A percentile compares a stretch with the other conserved stretches of the same genome.
Conservation (phyloP, 2,329 filamentous ascomycete genomes). For the Ophiobolus disseminans region DNA sequence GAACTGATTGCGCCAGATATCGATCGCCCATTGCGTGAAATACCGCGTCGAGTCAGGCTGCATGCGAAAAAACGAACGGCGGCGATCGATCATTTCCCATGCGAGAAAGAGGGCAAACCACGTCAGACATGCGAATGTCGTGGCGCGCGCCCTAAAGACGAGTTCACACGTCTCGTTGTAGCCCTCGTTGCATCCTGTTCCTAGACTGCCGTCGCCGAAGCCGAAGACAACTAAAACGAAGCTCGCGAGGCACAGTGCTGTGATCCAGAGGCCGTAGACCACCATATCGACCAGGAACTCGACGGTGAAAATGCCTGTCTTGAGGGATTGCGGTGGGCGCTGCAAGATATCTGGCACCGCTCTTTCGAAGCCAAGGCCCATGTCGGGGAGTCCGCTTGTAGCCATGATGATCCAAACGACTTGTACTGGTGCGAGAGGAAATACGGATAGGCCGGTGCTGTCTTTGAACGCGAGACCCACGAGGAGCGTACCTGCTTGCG, state of each 20-base stretch:
- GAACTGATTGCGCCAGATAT: slow-evolving; percentile 76
- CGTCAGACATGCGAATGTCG: slow-evolving; percentile 75
- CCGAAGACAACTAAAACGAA: slow-evolving; percentile 47
- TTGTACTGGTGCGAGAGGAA: slow-evolving; percentile 83
- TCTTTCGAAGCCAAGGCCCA: slow-evolving; percentile 82
- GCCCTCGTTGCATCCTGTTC: slow-evolving; percentile 43
- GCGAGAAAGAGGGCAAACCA: slow-evolving; percentile 80
- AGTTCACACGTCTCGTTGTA: slow-evolving; percentile 43
- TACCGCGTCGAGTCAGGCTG: slow-evolving; percentile 63
- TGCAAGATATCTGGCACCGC: slow-evolving; percentile 79
- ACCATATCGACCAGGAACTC: slow-evolving; percentile 49
- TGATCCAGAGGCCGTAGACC: slow-evolving; percentile 49
- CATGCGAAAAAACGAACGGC: slow-evolving; percentile 78
- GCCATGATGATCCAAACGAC: slow-evolving; percentile 97
- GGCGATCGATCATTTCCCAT: slow-evolving; percentile 78
- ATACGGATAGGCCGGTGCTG: slow-evolving; percentile 73
- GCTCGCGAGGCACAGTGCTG: slow-evolving; percentile 36
- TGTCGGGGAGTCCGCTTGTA: slow-evolving; percentile 78
- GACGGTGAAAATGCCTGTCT: slow-evolving; percentile 48
- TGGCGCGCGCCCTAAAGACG: slow-evolving; percentile 66
- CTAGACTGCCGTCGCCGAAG: slow-evolving; percentile 43
- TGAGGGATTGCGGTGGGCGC: slow-evolving; percentile 71
- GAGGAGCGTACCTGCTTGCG: slow-evolving; percentile 80
- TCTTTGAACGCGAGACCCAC: slow-evolving; percentile 86
- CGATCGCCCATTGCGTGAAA: slow-evolving; percentile 65